A percentile compares a stretch with the other conserved stretches of the same genome.
Evolutionary conservation across 805 yeast genomes (phyloP).

Genomic region (Pichia eremophila): DNA sequence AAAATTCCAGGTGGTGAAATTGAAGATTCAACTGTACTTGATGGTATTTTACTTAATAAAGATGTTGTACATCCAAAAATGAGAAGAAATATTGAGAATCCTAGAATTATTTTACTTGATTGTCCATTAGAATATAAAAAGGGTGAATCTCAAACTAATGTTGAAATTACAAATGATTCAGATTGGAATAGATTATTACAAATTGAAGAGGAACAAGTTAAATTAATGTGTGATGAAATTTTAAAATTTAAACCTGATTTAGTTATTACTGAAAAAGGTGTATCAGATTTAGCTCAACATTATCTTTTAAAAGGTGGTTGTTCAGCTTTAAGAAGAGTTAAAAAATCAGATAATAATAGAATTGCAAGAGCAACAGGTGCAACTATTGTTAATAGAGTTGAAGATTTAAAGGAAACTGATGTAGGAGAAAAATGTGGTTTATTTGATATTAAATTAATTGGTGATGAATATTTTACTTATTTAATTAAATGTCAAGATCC

Average conservation of each 20-base stretch:
- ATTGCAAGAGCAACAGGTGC: slow-evolving; percentile 97
- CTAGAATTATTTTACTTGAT: slow-evolving; percentile 81
- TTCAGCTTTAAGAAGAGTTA: slow-evolving; percentile 85
- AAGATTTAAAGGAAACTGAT: slow-evolving; percentile 86
- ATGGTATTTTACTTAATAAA: slow-evolving; percentile 88
- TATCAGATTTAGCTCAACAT: slow-evolving; percentile 95
- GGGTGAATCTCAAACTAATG: slow-evolving; percentile 97
- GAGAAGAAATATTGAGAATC: slow-evolving; percentile 83
- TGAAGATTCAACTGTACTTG: slow-evolving; percentile 76
- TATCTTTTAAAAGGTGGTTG: slow-evolving; percentile 88
- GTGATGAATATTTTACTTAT: slow-evolving; percentile 93
- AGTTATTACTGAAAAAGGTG: slow-evolving; percentile 97
- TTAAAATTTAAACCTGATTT: slow-evolving; percentile 83
- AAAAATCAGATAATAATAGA: slow-evolving; percentile 92
- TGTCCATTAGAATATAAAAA: slow-evolving; percentile 97
- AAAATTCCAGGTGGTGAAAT: slow-evolving; percentile 98
- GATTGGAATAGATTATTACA: slow-evolving; percentile 94
- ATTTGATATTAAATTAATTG: slow-evolving; percentile 89
- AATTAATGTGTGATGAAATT: slow-evolving; percentile 74
- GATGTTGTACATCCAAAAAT: slow-evolving; percentile 99
- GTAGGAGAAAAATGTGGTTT: slow-evolving; percentile 83
- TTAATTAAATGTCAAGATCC: slow-evolving; percentile 76
- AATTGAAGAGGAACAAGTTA: slow-evolving; percentile 97
- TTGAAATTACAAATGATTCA: slow-evolving; percentile 90
- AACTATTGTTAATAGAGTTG: slow-evolving; percentile 89